A percentile compares a stretch with the other conserved stretches of the same genome.
Evolutionary conservation across 2,329 filamentous ascomycete species (phyloP).

Genomic region (Esteya vermicola): DNA sequence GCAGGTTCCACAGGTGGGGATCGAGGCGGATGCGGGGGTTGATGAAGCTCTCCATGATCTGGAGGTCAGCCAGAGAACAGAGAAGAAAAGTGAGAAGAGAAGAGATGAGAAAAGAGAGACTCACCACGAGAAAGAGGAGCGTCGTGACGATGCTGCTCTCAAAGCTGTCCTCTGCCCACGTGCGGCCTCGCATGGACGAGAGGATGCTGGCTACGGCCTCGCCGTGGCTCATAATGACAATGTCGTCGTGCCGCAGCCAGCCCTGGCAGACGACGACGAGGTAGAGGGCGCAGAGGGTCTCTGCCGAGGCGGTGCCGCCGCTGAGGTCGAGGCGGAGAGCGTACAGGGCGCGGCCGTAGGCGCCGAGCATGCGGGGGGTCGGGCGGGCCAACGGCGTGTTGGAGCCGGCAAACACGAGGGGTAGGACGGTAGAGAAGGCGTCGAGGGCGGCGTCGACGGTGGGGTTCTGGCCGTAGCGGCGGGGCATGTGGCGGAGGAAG

Average conservation of each 20-base stretch:
- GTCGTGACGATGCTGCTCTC: conserved; percentile 5
- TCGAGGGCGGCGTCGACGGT: conserved; percentile 7
- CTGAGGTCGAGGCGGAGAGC: conserved; percentile 3
- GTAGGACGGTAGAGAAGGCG: conserved; percentile 1
- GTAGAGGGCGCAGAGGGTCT: conserved; percentile 8
- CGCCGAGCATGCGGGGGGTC: conserved; percentile 6
- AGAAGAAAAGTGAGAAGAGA: neutral
- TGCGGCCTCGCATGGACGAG: neutral
- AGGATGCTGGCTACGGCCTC: conserved; percentile 7
- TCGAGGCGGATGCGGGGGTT: conserved; percentile 8
- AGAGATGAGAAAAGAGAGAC: neutral
- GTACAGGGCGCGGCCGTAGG: conserved; percentile 4
- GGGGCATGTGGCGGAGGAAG: conserved; percentile 7
- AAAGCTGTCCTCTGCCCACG: neutral
- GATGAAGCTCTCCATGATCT: conserved; percentile 8
- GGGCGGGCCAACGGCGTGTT: neutral
- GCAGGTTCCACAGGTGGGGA: conserved; percentile 2
- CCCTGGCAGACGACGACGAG: conserved; percentile 7
- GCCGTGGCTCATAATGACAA: conserved; percentile 3
- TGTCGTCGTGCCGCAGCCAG: conserved; percentile 5
- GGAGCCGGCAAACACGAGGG: too few species aligned
- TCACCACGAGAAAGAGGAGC: conserved; percentile 5
- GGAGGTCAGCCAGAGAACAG: neutral
- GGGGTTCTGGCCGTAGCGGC: conserved; percentile 4
- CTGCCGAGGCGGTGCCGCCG: neutral